Percentiles rank a stretch among this genome's conserved stretches.
phyloP scores from a whole-genome alignment of 2,329 filamentous ascomycete species.

The Stachybotrys echinatus region DNA sequence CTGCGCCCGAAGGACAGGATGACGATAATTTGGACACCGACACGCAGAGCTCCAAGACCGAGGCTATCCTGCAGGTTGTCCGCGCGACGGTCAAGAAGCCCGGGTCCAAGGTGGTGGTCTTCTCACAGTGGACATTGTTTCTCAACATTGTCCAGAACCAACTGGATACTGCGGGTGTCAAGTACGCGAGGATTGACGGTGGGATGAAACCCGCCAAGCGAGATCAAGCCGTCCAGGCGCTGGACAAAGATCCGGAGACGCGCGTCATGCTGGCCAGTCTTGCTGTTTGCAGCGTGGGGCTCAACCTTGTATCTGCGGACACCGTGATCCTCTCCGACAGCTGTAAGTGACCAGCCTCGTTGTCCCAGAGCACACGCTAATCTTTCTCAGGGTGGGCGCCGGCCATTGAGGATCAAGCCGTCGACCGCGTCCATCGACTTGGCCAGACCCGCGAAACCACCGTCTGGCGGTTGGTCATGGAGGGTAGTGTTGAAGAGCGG shows the following conservation, averaged over 20 bases:
- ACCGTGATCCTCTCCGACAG: constrained; percentile 79
- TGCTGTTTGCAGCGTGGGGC: constrained; percentile 75
- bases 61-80: constrained; percentile 71
- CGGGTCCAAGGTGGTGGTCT: constrained; percentile 65
- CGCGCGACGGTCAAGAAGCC: constrained; percentile 60
- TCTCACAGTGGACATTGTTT: constrained; percentile 75
- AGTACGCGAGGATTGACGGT: constrained; percentile 72
- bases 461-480: constrained; percentile 77
- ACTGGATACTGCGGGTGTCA: constrained; percentile 54
- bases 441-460: constrained; percentile 76
- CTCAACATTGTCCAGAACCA: constrained; percentile 67
- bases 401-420: constrained; percentile 85
- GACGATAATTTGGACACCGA: constrained; percentile 53
- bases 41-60: constrained; percentile 74
- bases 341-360: constrained; percentile 37
- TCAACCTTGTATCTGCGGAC: constrained; percentile 82
- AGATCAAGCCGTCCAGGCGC: constrained; percentile 63
- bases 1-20: constrained; percentile 48
- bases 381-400: constrained; percentile 68
- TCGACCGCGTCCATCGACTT: constrained; percentile 81
- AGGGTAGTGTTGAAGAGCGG: constrained; percentile 73
- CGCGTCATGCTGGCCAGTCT: constrained; percentile 78
- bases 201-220: constrained; percentile 66
- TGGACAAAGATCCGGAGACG: constrained; percentile 62
- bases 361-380: constrained; percentile 6